Conservation (phyloP, 148 eudicot genomes). For the Heliosperma pusillum region DNA sequence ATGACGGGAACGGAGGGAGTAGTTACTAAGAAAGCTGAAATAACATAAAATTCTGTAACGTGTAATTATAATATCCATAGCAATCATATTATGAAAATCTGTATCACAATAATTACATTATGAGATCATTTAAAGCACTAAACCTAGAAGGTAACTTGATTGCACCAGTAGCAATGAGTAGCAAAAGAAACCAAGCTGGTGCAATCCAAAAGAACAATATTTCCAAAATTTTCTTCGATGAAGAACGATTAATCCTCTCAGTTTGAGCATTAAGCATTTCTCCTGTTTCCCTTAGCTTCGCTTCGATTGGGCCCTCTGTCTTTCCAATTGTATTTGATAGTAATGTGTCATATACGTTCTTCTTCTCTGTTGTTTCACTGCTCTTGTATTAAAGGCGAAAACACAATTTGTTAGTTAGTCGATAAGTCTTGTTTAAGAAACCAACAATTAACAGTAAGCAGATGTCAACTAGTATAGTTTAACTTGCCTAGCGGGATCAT, state of each 20-base stretch:
- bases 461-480: too few relatives aligned
- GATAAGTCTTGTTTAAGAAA: too few relatives aligned
- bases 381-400: neutral
- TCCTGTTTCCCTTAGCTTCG: slow-evolving; percentile 65
- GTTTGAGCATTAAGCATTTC: slow-evolving; percentile 54
- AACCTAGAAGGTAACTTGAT: slow-evolving; percentile 51
- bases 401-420: neutral
- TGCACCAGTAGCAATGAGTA: slow-evolving; percentile 53
- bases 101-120: slow-evolving; percentile 32
- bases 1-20: too few relatives aligned
- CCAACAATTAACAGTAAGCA: too few relatives aligned
- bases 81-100: too few relatives aligned
- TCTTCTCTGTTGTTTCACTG: slow-evolving; percentile 39
- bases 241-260: slow-evolving; percentile 44
- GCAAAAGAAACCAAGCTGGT: slow-evolving; percentile 57
- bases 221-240: slow-evolving; percentile 48
- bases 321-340: slow-evolving; percentile 51
- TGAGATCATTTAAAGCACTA: slow-evolving; percentile 53
- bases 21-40: too few relatives aligned
- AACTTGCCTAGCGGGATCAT: slow-evolving; percentile 47
- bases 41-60: too few relatives aligned
- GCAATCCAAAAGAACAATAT: slow-evolving; percentile 47
- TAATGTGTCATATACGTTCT: slow-evolving; percentile 42
- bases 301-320: slow-evolving; percentile 59
- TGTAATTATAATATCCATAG: too few relatives aligned